Evolutionary conservation across 1,139 yeast genomes (phyloP), one percentile per base, ranked within the genome.

Genomic region (Scheffersomyces lignicola): DNA sequence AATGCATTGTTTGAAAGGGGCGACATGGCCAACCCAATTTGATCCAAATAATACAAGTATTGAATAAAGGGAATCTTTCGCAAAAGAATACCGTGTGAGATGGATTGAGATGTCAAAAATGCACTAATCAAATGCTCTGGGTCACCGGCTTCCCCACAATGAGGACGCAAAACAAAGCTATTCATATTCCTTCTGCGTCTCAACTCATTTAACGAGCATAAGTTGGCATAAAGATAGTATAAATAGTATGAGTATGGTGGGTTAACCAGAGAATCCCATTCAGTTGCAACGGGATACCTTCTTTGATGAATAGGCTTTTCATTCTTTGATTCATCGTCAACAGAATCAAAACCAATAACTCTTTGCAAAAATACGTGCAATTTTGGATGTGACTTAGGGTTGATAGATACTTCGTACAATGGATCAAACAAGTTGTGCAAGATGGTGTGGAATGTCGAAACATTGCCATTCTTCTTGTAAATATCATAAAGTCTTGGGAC

Each of bases 61-160:
- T 94, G 99, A 43, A 94, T 82, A 58, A 86, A 89, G 26, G 98
- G 98, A 32, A 92, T 77, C 60, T 94, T 94, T 60, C 98, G 78
- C 50, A 94, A 70, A 41, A 90, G 62, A 42, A 94, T 94, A 40
- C 99, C 99, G 56, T 94, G 99, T 29, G 95, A 87, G 43, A 92
- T 94, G 35, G 95, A 87, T 53, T 92, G 95, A 1, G 97, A 81
- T 0, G 95, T 80, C 52, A 94, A 65, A 53, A 85, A 94, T 1
- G 98, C 94, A 37, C 92, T 76, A 29, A 90, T 88, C 56, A 94
- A 73, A 64, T 94, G 98, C 52, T 90, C 97, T 1, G 98, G 97
- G 52, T 94, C 97, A 36, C 99, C 99, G 5, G 98, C 99, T 62
- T 94, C 99, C 45, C 99, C 99, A 51, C 96, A 87, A 58, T 94